Percentiles rank a stretch among this genome's conserved stretches.
phyloP scores from a whole-genome alignment of 345 rosid species.

The Brassica rapa region DNA sequence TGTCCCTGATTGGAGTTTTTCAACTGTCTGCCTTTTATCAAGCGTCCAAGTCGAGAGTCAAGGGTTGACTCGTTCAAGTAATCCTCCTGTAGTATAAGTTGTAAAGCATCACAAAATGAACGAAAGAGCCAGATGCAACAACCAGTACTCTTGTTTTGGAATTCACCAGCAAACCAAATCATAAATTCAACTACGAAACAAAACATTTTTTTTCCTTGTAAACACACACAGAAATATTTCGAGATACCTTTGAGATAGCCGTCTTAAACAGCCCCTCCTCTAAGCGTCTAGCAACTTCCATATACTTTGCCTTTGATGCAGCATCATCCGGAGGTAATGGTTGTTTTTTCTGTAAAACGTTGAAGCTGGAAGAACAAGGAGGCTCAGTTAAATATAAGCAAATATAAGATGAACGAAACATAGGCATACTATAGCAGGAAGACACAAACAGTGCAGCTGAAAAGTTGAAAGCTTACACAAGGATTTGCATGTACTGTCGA shows the following conservation, averaged over 20 bases:
- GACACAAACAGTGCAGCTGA: not conserved
- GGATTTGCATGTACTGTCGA: conserved; percentile 50
- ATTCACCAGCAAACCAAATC: conserved; percentile 7
- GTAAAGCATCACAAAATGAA: conserved; percentile 1
- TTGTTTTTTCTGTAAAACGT: conserved; percentile 57
- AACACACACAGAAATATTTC: not conserved
- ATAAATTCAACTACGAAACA: not conserved
- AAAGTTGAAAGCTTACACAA: conserved; percentile 56
- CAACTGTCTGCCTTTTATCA: conserved; percentile 47
- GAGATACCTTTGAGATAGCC: conserved; percentile 64
- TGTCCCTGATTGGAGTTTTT: conserved; percentile 56
- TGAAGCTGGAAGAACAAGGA: conserved; percentile 44
- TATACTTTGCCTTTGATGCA: conserved; percentile 48
- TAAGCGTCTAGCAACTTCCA: conserved; percentile 72
- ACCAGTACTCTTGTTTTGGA: conserved; percentile 10
- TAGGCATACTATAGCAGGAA: not conserved
- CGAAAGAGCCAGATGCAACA: conserved; percentile 17
- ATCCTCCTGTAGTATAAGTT: conserved; percentile 63
- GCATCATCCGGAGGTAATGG: conserved; percentile 46
- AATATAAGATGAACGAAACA: not conserved
- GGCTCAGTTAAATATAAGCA: conserved; percentile 6
- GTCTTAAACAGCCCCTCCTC: conserved; percentile 79
- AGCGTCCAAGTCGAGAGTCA: conserved; percentile 59
- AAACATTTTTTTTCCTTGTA: not conserved
- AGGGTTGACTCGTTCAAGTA: conserved; percentile 67